phyloP scores from a whole-genome alignment of 164 flowering plant species.

The Nymphaea thermarum region DNA sequence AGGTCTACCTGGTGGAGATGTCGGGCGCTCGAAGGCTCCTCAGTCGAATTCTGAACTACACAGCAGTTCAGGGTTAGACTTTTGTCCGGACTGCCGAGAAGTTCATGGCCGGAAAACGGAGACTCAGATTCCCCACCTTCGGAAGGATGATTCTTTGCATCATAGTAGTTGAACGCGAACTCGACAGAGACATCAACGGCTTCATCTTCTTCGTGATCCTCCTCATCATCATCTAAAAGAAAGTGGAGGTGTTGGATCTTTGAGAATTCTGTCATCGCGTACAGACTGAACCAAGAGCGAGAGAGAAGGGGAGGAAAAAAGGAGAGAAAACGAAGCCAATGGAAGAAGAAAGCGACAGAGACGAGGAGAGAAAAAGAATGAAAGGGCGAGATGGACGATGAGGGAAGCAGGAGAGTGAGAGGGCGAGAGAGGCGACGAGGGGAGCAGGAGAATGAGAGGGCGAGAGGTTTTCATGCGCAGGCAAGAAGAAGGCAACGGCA shows the following conservation, averaged over 20 bases:
- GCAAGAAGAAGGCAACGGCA: too few relatives aligned
- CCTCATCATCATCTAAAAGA: slow-evolving; percentile 11
- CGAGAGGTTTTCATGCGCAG: too few relatives aligned
- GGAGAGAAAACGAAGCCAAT: background rate
- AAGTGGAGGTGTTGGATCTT: slow-evolving; percentile 8
- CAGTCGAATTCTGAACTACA: slow-evolving; percentile 4
- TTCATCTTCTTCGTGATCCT: slow-evolving; percentile 11
- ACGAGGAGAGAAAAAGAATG: too few relatives aligned
- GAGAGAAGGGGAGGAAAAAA: background rate
- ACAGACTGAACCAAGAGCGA: background rate
- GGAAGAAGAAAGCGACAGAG: too few relatives aligned
- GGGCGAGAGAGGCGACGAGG: too few relatives aligned
- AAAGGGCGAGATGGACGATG: too few relatives aligned
- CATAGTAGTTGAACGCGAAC: slow-evolving; percentile 7
- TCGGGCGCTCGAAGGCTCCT: slow-evolving; percentile 18
- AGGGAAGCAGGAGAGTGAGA: too few relatives aligned
- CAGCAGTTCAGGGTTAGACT: slow-evolving; percentile 1
- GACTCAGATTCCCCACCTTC: slow-evolving; percentile 8
- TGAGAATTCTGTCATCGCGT: slow-evolving; percentile 18
- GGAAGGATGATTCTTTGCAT: slow-evolving; percentile 7
- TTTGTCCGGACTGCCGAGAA: background rate
- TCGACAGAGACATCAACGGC: slow-evolving; percentile 4
- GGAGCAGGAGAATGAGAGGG: too few relatives aligned
- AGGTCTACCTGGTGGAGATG: slow-evolving; percentile 38
- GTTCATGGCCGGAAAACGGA: slow-evolving; percentile 4